These are phyloP conservation scores for Penicillium aurantiogriseum DNA, from an alignment of 2,329 filamentous ascomycete species.

Conservation along the genomic window DNA sequence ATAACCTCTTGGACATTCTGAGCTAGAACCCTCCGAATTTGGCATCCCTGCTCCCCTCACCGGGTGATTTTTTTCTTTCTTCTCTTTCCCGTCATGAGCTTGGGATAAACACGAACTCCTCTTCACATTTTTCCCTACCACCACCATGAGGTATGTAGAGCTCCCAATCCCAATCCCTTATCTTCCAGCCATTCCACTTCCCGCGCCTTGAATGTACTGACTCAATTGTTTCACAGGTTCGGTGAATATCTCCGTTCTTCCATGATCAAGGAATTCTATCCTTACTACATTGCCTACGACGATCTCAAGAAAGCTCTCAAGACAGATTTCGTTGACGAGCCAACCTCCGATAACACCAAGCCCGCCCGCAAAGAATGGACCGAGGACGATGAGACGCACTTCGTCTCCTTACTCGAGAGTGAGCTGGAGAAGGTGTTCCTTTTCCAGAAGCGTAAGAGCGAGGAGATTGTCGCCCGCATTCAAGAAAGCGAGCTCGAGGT, in stretches of 20 bases:
- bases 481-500: conserved; percentile 86
- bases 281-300: conserved; percentile 98
- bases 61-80: conserved; percentile 3
- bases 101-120: background rate
- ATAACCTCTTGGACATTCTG: background rate
- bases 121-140: background rate
- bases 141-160: conserved; percentile 21
- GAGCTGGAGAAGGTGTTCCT: conserved; percentile 97
- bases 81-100: conserved; percentile 4
- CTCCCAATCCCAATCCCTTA: background rate
- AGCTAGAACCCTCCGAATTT: conserved; percentile 7
- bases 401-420: conserved; percentile 80
- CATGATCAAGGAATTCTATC: conserved; percentile 93
- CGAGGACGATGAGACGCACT: conserved; percentile 86
- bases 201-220: conserved; percentile 11
- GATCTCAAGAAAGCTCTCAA: conserved; percentile 85
- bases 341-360: conserved; percentile 46
- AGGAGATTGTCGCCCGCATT: conserved; percentile 91
- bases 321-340: conserved; percentile 60
- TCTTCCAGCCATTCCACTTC: conserved; percentile 2
- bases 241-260: conserved; percentile 95
- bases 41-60: background rate
- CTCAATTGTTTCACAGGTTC: conserved; percentile 57
- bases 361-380: conserved; percentile 69
- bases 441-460: conserved; percentile 95